Evolutionary conservation across 1,284 basidiomycete genomes (phyloP).

Genomic region (Amylostereum chailletii): DNA sequence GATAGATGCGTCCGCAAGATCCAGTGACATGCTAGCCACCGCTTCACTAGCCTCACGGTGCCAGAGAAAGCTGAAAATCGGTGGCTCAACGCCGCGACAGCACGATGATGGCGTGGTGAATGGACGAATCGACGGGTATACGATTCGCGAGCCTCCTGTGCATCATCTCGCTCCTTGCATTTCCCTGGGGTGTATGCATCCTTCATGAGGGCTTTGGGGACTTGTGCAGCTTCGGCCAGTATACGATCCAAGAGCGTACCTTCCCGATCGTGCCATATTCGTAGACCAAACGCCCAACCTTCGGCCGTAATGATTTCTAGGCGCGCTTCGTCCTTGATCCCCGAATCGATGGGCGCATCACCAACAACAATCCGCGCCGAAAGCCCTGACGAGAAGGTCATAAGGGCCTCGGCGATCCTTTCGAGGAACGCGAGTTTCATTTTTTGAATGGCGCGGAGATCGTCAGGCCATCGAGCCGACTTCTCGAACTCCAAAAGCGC

Average conservation of each 20-base stretch:
- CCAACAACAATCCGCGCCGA: constrained; percentile 53
- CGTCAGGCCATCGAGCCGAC: constrained; percentile 92
- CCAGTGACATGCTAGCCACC: constrained; percentile 92
- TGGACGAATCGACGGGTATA: constrained; percentile 71
- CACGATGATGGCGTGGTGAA: constrained; percentile 79
- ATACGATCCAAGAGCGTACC: constrained; percentile 71
- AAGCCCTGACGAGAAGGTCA: constrained; percentile 37
- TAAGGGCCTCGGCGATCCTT: constrained; percentile 58
- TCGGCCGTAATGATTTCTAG: constrained; percentile 76
- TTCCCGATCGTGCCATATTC: constrained; percentile 88
- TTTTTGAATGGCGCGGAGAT: constrained; percentile 87
- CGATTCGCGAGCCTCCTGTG: constrained; percentile 54
- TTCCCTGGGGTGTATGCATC: constrained; percentile 20
- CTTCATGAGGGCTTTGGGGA: constrained; percentile 27
- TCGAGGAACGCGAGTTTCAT: constrained; percentile 94
- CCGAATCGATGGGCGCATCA: constrained; percentile 35
- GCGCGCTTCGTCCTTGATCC: constrained; percentile 61
- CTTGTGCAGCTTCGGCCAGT: constrained; percentile 32
- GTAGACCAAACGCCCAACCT: constrained; percentile 83
- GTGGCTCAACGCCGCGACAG: constrained; percentile 75
- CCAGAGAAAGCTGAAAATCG: constrained; percentile 74
- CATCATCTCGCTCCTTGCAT: constrained; percentile 43
- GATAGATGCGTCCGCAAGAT: constrained; percentile 63
- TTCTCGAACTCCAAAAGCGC: constrained; percentile 84
- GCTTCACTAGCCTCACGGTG: constrained; percentile 82